phyloP scores from a whole-genome alignment of 2,329 filamentous ascomycete genomes.

The Talaromyces funiculosus region DNA sequence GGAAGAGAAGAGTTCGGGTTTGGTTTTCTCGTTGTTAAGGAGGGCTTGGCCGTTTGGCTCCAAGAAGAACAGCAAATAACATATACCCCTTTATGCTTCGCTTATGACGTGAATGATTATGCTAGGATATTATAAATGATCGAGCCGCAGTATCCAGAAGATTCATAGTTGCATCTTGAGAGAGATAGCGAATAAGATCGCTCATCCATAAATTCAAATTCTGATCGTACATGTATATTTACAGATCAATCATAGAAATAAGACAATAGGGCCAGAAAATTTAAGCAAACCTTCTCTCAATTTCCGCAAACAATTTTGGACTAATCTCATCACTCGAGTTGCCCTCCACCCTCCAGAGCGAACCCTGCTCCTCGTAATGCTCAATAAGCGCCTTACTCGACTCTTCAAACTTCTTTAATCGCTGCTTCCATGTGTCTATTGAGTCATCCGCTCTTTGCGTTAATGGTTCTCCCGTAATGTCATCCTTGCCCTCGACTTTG shows the following conservation, averaged over 20 bases:
- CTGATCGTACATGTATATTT: neutral
- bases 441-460: constrained; percentile 80
- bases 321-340: constrained; percentile 92
- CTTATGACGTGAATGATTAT: neutral
- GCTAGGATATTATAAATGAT: neutral
- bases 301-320: constrained; percentile 78
- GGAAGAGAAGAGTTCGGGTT: neutral
- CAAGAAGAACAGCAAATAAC: constrained; percentile 3
- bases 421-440: constrained; percentile 74
- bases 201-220: neutral
- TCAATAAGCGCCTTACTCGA: constrained; percentile 79
- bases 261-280: constrained; percentile 15
- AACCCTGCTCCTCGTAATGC: constrained; percentile 78
- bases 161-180: too few species aligned
- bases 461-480: constrained; percentile 82
- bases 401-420: constrained; percentile 79
- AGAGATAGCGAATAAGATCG: neutral
- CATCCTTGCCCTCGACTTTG: constrained; percentile 72
- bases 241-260: neutral
- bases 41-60: neutral
- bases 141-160: too few species aligned
- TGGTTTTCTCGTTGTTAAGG: neutral
- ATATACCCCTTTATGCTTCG: neutral
- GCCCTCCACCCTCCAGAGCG: constrained; percentile 81
- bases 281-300: constrained; percentile 66